Conservation (phyloP, 768 basidiomycete species). For the Suillus bovinus region DNA sequence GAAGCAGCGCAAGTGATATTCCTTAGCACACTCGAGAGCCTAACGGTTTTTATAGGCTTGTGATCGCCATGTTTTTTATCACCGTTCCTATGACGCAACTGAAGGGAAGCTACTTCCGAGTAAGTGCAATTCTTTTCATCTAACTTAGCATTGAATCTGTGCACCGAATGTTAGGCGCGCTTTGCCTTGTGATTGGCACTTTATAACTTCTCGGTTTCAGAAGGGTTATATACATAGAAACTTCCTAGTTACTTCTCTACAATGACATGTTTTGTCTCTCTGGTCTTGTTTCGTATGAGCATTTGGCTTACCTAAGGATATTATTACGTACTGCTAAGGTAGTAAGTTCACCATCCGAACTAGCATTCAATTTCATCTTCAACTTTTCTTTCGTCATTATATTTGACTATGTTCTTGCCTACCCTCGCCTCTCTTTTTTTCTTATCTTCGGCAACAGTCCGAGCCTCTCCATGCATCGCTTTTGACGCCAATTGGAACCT, state of each 20-base stretch:
- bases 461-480: constrained; percentile 61
- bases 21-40: not conserved
- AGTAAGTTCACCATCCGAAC: not conserved
- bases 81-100: constrained; percentile 38
- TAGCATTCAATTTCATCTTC: not conserved
- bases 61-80: constrained; percentile 34
- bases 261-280: no score
- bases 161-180: constrained; percentile 16
- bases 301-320: not conserved
- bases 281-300: no score
- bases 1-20: constrained; percentile 37
- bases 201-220: not conserved
- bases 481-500: constrained; percentile 85
- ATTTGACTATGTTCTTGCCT: constrained; percentile 35
- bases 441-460: constrained; percentile 36
- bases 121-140: constrained; percentile 15
- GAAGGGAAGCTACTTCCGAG: constrained; percentile 36
- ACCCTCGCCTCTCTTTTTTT: constrained; percentile 59
- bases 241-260: not conserved
- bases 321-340: not conserved
- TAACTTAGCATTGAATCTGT: not conserved
- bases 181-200: constrained; percentile 14
- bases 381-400: constrained; percentile 7
- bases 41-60: constrained; percentile 25
- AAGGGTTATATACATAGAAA: not conserved